These are phyloP conservation scores for Backusella mclennaniae DNA, from an alignment of 192 early-diverging fungal species.

Conservation along the genomic window DNA sequence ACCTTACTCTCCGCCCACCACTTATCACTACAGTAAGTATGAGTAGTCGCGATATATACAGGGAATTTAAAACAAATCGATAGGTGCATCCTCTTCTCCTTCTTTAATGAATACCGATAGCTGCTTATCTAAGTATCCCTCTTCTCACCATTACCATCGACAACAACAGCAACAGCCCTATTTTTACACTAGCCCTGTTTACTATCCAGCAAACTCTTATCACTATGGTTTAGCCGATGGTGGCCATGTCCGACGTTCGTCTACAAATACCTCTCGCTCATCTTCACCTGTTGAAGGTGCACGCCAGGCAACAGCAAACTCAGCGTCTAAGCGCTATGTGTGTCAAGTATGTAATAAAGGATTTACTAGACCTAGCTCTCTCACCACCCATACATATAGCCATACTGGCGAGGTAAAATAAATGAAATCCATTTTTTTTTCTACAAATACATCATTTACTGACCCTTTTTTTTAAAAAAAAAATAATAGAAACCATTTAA, in stretches of 20 bases:
- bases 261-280: background rate
- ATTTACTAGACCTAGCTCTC: conserved; percentile 27
- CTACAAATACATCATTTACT: background rate
- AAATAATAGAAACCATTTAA: background rate
- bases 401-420: conserved; percentile 33
- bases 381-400: conserved; percentile 30
- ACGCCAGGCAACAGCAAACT: background rate
- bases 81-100: background rate
- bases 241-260: background rate
- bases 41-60: background rate
- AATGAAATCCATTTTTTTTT: background rate
- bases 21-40: background rate
- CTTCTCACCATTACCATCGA: background rate
- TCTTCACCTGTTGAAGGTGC: background rate
- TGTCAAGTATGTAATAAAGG: conserved; percentile 26
- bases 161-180: background rate
- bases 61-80: background rate
- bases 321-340: conserved; percentile 25
- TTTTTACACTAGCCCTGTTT: background rate
- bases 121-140: background rate
- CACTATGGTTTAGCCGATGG: background rate
- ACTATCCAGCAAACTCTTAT: background rate
- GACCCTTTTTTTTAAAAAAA: background rate
- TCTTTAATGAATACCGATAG: background rate
- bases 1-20: background rate